These are phyloP conservation scores for Penicillium sumatraense DNA, from an alignment of 2,329 filamentous ascomycete genomes.

Conservation along the genomic window DNA sequence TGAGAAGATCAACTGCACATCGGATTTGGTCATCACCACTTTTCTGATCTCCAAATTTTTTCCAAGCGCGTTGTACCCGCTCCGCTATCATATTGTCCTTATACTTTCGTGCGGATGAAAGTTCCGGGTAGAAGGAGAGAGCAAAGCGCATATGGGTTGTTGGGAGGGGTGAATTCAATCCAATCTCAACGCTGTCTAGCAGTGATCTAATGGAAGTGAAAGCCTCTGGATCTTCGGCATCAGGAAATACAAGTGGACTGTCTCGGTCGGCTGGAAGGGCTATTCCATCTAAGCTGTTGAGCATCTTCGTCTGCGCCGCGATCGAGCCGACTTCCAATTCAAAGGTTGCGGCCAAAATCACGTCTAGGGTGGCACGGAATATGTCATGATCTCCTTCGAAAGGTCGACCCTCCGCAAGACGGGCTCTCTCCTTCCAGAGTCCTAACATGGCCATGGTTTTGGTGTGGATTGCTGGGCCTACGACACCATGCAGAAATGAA, in stretches of 20 bases:
- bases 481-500: slow-evolving; percentile 31
- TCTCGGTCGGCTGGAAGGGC: background rate
- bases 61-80: too few relatives aligned
- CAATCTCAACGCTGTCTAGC: background rate
- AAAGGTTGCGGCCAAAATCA: background rate
- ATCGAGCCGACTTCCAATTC: background rate
- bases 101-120: too few relatives aligned
- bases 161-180: slow-evolving; percentile 20
- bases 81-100: too few relatives aligned
- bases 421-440: slow-evolving; percentile 36
- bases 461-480: too few relatives aligned
- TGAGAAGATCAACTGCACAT: too few relatives aligned
- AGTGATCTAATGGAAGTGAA: background rate
- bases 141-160: too few relatives aligned
- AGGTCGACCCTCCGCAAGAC: slow-evolving; percentile 32
- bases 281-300: background rate
- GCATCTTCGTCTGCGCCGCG: background rate
- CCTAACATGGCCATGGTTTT: too few relatives aligned
- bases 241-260: background rate
- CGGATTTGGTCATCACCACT: too few relatives aligned
- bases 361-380: slow-evolving; percentile 34
- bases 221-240: slow-evolving; percentile 36
- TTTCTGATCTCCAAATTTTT: too few relatives aligned
- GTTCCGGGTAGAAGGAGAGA: too few relatives aligned
- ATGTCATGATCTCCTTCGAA: slow-evolving; percentile 44